phyloP scores from a whole-genome alignment of 768 basidiomycete genomes.

The Lactarius deliciosus region DNA sequence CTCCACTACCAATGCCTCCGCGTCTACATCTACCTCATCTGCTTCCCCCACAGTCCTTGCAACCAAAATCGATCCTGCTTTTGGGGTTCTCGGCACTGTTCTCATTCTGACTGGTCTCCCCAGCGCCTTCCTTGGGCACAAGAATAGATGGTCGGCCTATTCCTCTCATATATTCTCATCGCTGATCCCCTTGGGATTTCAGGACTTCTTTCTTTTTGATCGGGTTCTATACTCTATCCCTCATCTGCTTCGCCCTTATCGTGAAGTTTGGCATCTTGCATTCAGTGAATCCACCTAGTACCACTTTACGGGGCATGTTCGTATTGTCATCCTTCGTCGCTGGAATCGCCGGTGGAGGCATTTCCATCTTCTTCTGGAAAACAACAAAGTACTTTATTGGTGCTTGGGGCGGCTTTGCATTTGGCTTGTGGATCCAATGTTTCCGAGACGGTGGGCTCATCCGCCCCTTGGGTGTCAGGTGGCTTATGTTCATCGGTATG shows the following conservation, averaged over 20 bases:
- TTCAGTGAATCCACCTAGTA: slow-evolving; percentile 77
- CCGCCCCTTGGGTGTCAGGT: slow-evolving; percentile 70
- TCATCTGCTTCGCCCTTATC: slow-evolving; percentile 86
- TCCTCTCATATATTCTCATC: slow-evolving; percentile 24
- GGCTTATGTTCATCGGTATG: slow-evolving; percentile 86
- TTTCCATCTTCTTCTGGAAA: slow-evolving; percentile 93
- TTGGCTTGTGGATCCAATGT: slow-evolving; percentile 86
- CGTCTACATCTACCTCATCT: slow-evolving; percentile 35
- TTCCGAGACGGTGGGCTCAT: slow-evolving; percentile 83
- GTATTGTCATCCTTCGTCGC: slow-evolving; percentile 79
- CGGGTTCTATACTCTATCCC: slow-evolving; percentile 84
- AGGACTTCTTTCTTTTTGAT: slow-evolving; percentile 95
- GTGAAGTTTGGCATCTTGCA: slow-evolving; percentile 83
- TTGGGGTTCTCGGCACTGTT: slow-evolving; percentile 83
- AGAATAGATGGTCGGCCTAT: slow-evolving; percentile 81
- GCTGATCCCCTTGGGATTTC: slow-evolving; percentile 26
- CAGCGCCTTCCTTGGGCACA: slow-evolving; percentile 89
- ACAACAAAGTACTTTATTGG: slow-evolving; percentile 80
- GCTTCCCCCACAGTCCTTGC: slow-evolving; percentile 43
- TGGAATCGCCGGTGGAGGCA: slow-evolving; percentile 78
- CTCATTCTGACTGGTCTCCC: slow-evolving; percentile 89
- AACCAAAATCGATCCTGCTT: slow-evolving; percentile 81
- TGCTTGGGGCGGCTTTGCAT: slow-evolving; percentile 83
- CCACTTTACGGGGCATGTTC: slow-evolving; percentile 84
- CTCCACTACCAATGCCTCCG: slow-evolving; percentile 36